Percentiles rank a stretch among this genome's conserved stretches.
Conservation (phyloP, 2,329 filamentous ascomycete species). For the Coniochaeta ligniaria region DNA sequence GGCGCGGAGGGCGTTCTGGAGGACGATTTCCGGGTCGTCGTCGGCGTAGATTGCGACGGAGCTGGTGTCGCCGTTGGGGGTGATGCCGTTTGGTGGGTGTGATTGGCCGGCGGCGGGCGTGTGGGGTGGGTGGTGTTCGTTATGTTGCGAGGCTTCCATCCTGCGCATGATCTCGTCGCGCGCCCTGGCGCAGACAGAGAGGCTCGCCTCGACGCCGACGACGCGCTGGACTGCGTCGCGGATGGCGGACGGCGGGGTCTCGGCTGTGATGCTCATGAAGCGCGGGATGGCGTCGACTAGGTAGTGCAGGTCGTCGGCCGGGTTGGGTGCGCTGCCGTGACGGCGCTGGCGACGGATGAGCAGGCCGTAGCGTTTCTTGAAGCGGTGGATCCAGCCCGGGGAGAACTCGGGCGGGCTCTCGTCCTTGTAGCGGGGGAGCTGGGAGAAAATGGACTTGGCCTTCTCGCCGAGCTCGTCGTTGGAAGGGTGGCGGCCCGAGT, state of each 20-base stretch:
- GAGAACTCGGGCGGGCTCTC: constrained; percentile 55
- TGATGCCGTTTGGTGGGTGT: constrained; percentile 5
- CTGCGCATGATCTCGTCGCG: constrained; percentile 49
- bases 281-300: constrained; percentile 53
- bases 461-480: constrained; percentile 58
- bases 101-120: not conserved
- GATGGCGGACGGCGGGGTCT: constrained; percentile 54
- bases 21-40: constrained; percentile 50
- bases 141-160: constrained; percentile 17
- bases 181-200: constrained; percentile 48
- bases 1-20: constrained; percentile 52
- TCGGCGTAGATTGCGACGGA: constrained; percentile 24
- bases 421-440: constrained; percentile 53
- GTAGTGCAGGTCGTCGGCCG: constrained; percentile 51
- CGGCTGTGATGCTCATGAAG: constrained; percentile 49
- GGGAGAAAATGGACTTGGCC: constrained; percentile 50
- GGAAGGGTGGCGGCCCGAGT: constrained; percentile 48
- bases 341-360: constrained; percentile 49
- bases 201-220: constrained; percentile 46
- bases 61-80: constrained; percentile 8
- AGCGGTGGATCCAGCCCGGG: constrained; percentile 57
- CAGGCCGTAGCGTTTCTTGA: constrained; percentile 56
- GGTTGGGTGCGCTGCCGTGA: constrained; percentile 37
- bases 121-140: constrained; percentile 5
- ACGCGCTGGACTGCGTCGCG: constrained; percentile 48